Evolutionary conservation across 2,329 filamentous ascomycete species (phyloP).

Genomic region (Fusarium fracticaudum): DNA sequence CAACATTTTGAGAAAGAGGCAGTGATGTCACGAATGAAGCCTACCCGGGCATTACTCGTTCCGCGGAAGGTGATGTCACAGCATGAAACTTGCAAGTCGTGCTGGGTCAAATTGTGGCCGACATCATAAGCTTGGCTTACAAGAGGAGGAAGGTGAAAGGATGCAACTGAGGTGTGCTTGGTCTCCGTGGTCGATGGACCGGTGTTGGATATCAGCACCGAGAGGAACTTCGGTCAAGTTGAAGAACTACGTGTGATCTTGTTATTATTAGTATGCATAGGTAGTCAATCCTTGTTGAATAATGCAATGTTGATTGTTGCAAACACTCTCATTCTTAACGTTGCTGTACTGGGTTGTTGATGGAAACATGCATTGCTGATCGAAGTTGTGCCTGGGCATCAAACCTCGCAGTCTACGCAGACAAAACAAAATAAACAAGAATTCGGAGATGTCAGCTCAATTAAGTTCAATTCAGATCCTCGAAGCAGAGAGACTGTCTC

Average conservation of each 20-base stretch:
- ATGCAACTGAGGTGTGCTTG: neutral
- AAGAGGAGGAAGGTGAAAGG: neutral
- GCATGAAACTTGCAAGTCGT: neutral
- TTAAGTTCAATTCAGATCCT: neutral
- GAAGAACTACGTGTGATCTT: neutral
- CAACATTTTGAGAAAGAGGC: neutral
- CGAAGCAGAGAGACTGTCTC: neutral
- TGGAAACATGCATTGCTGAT: neutral
- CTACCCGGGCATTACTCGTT: neutral
- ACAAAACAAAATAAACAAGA: fast-evolving
- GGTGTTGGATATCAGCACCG: neutral
- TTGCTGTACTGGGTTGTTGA: neutral
- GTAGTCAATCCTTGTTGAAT: neutral
- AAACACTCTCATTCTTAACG: neutral
- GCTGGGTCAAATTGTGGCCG: neutral
- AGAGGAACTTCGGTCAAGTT: fast-evolving
- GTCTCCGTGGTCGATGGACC: no score
- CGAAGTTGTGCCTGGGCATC: neutral
- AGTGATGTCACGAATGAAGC: neutral
- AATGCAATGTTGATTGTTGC: neutral
- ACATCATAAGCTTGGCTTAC: slow-evolving; percentile 6
- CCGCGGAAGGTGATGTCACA: no score
- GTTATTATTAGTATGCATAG: neutral
- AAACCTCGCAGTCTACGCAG: neutral
- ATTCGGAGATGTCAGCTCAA: fast-evolving